Evolutionary conservation across 2,329 filamentous ascomycete species (phyloP).

Genomic region (Apiospora saccharicola): DNA sequence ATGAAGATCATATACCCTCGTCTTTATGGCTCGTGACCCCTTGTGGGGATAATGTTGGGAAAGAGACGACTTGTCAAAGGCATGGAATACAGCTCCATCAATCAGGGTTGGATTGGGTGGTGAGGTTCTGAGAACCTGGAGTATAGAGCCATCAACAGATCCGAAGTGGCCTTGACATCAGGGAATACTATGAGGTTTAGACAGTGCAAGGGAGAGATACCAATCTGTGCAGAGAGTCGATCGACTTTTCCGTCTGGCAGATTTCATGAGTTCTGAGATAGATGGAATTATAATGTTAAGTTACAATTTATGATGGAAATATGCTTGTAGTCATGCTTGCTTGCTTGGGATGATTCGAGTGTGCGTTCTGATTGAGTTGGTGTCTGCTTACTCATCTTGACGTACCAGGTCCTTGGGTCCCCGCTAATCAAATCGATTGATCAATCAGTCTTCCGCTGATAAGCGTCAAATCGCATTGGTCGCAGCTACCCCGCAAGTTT

Average conservation of each 20-base stretch:
- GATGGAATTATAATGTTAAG: constrained; percentile 1
- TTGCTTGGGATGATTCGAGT: background rate
- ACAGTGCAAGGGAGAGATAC: background rate
- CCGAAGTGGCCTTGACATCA: background rate
- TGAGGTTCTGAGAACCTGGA: background rate
- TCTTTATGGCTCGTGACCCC: background rate
- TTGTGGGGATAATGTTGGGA: background rate
- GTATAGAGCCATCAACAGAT: background rate
- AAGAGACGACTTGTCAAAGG: background rate
- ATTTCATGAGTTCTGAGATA: background rate
- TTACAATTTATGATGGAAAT: background rate
- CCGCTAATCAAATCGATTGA: background rate
- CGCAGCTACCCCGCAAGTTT: constrained; percentile 1
- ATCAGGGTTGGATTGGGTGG: background rate
- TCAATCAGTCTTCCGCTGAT: background rate
- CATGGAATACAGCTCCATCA: background rate
- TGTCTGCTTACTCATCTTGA: constrained; percentile 9
- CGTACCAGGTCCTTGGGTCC: background rate
- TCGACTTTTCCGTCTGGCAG: background rate
- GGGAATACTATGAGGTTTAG: background rate
- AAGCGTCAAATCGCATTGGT: constrained; percentile 9
- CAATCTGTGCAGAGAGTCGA: background rate
- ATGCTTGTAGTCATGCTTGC: background rate
- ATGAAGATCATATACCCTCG: constrained; percentile 4
- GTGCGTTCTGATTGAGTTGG: background rate